Base-by-base conservation (phyloP, 768 basidiomycete species). In the Mrakia frigida region DNA sequence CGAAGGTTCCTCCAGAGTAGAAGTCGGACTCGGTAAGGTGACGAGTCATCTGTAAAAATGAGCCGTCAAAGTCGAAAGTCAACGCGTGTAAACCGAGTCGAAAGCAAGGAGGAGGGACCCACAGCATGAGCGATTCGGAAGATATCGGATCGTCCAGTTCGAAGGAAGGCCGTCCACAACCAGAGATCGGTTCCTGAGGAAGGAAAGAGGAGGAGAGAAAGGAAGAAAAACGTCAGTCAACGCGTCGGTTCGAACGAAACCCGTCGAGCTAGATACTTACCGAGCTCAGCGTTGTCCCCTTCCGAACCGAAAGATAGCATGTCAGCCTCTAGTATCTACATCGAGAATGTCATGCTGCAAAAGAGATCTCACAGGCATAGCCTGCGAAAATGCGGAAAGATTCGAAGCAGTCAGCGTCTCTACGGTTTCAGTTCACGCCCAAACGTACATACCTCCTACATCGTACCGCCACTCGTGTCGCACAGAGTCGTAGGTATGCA, bases 391-490 rank as follows among this genome's bases (percentile, higher is more conserved):
- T 18, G 46, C 2, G 39, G 39, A 41, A 50, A 18, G 39, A 11
- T 6, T 41, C 39, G 39, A 41, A 5, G 39, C 39, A 11, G 43
- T 43, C 43, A n/a, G 43, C 43, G 43, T 50, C 16, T 50, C 46
- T 2, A 14, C 46, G 46, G 4, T 14, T 50, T 21, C 14, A 3
- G 4, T 4, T 41, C 33, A 5, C 7, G 3, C 56, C 28, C 23
- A 7, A 3, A 56, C 56, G n/a, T n/a, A n/a, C n/a, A n/a, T 25
- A 56, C 71, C 71, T 59, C 73, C 73, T 0, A 74, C 39, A 31
- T 74, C 73, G 33, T 74, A 74, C 23, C 73, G 0, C 73, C 71
- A 73, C 25, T 37, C 35, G 71, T 73, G 71, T 14, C 71, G 39
- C 9, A 56, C 35, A 4, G 10, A 9, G 33, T 71, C 70, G 70